These are phyloP conservation scores for Auxenochlorella pyrenoidosa DNA, from an alignment of 139 green algal species.

Conservation along the genomic window DNA sequence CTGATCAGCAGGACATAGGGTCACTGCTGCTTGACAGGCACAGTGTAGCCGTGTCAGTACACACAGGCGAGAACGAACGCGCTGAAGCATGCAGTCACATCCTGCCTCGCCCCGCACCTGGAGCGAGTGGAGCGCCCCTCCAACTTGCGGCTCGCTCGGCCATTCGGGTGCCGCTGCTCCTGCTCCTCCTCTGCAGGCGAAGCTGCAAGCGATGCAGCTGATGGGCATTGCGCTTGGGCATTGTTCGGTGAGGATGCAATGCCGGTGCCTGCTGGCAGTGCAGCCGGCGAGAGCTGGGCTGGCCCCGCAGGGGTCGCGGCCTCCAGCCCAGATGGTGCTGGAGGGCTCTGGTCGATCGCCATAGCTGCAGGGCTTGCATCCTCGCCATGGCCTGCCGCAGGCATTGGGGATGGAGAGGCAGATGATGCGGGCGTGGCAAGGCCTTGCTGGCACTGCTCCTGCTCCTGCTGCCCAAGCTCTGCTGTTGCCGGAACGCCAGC, in stretches of 20 bases:
- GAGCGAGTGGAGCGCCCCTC: slow-evolving; percentile 14
- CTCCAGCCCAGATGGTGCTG: background rate
- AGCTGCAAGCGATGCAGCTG: background rate
- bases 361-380: background rate
- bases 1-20: too few species aligned
- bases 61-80: too few species aligned
- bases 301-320: background rate
- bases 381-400: too few species aligned
- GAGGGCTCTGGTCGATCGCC: background rate
- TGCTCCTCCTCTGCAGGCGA: slow-evolving; percentile 1
- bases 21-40: too few species aligned
- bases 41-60: too few species aligned
- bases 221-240: background rate
- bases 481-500: background rate
- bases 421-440: background rate
- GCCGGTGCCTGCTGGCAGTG: background rate
- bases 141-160: background rate
- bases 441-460: background rate
- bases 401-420: too few species aligned
- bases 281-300: background rate
- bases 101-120: too few species aligned
- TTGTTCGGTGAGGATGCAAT: background rate
- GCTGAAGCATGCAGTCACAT: too few species aligned
- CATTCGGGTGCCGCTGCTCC: slow-evolving; percentile 20
- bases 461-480: background rate